phyloP scores from a whole-genome alignment of 139 green algal species.

The Spirogloea muscicola region DNA sequence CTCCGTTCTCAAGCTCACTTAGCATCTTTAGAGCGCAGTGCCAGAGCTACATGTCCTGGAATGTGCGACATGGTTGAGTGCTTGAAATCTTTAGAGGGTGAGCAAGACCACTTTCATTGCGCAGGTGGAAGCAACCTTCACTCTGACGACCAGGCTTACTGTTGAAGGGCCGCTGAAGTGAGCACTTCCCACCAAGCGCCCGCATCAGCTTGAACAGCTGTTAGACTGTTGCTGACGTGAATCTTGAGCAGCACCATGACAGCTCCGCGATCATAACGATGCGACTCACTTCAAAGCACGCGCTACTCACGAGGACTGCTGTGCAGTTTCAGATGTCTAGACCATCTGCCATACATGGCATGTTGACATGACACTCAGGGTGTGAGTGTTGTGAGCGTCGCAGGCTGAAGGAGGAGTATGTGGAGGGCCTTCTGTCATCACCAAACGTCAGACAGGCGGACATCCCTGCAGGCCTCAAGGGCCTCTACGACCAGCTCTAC shows the following conservation, averaged over 20 bases:
- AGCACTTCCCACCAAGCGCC: background rate
- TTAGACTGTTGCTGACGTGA: background rate
- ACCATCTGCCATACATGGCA: too few species aligned
- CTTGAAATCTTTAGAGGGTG: too few species aligned
- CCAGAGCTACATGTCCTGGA: too few species aligned
- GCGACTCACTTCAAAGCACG: background rate
- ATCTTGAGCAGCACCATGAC: background rate
- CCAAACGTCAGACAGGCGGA: conserved; percentile 22
- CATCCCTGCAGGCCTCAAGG: conserved; percentile 20
- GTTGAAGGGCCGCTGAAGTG: conserved; percentile 19
- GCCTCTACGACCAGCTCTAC: conserved; percentile 14
- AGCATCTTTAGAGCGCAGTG: background rate
- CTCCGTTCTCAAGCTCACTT: background rate
- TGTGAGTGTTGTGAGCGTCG: background rate
- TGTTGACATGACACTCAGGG: too few species aligned
- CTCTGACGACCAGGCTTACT: conserved; percentile 14
- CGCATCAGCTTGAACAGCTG: background rate
- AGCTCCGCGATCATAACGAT: background rate
- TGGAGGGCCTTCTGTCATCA: conserved; percentile 23
- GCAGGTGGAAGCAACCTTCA: conserved; percentile 17
- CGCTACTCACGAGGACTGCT: too few species aligned
- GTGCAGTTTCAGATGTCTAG: too few species aligned
- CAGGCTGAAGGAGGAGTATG: conserved; percentile 42
- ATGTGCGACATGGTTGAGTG: too few species aligned
- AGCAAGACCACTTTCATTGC: too few species aligned